A percentile compares a stretch with the other conserved stretches of the same genome.
These are phyloP conservation scores for Pelagophyceae sp. DNA, from an alignment of 352 stramenopile species.

Conservation along the genomic window DNA sequence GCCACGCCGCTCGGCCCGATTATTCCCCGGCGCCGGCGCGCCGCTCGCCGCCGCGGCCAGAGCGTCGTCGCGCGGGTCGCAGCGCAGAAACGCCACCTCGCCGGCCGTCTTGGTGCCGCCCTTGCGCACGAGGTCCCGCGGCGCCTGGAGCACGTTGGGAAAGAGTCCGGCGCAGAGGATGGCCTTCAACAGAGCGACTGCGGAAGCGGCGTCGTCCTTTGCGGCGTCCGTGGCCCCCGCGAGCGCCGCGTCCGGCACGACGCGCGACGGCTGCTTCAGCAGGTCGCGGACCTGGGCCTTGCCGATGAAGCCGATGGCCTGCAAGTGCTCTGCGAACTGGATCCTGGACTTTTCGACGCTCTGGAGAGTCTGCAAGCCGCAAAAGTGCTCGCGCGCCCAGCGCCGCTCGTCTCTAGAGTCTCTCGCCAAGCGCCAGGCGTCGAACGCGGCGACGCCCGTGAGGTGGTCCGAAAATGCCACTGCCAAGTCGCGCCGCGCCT, in stretches of 20 bases:
- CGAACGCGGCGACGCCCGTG: slow-evolving; percentile 59
- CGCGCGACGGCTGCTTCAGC: background rate
- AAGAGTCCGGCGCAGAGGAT: slow-evolving; percentile 63
- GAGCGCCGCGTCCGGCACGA: background rate
- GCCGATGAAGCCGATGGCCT: slow-evolving; percentile 56
- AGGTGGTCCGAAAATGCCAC: slow-evolving; percentile 53
- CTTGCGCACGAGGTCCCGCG: slow-evolving; percentile 31
- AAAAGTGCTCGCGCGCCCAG: slow-evolving; percentile 57
- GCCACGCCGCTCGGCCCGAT: too few species aligned
- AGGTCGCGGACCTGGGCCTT: background rate
- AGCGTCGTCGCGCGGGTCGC: slow-evolving; percentile 38
- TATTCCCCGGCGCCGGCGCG: background rate
- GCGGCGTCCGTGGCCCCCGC: background rate
- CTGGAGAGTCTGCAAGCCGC: slow-evolving; percentile 73
- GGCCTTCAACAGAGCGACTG: slow-evolving; percentile 50
- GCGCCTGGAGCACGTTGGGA: slow-evolving; percentile 59
- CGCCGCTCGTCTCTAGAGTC: slow-evolving; percentile 22
- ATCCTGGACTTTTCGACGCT: slow-evolving; percentile 77
- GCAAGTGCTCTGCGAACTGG: slow-evolving; percentile 43
- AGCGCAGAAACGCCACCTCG: slow-evolving; percentile 45
- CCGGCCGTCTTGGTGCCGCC: slow-evolving; percentile 38
- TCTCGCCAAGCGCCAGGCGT: slow-evolving; percentile 45
- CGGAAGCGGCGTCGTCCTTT: background rate
- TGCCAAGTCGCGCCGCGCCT: slow-evolving; percentile 38
- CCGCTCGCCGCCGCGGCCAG: background rate